Evolutionary conservation across 2,329 filamentous ascomycete genomes (phyloP), one percentile per base, ranked within the genome.

Genomic region (Neocatenulostroma microsporum): DNA sequence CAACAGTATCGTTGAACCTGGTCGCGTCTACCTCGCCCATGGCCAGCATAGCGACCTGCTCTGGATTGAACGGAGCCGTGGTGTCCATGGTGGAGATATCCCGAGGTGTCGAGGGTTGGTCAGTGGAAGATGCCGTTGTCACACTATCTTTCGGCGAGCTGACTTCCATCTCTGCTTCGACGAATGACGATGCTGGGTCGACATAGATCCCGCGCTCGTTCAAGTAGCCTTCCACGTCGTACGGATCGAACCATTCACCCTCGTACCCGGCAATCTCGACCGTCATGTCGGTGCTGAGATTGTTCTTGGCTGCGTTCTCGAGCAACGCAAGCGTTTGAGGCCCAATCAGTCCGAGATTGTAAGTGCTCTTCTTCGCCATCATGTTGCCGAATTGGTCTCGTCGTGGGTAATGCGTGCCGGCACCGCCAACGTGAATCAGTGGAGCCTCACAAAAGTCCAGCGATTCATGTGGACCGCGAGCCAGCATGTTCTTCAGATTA

Each of bases 151-250:
- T n/a, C 9, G 27, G 27, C 11, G 14, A 30, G 27, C 36, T 24
- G 13, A 31, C 36, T 11, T 73, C 67, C 15, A 82, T 59, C 32
- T 81, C 70, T 7, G 73, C 72, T 31, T 73, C 71, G 2, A 82
- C 66, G 37, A 73, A 78, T 13, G 82, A 78, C 8, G 72, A 67
- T 8, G 68, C 64, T 0, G 73, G 69, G 23, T 24, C 23, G 34
- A 87, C 76, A 30, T 66, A 56, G 20, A 86, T 73, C 4, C 78
- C 78, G 20, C 73, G 72, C 33, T 73, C 68, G 26, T 70, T 71
- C 3, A 93, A 63, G 53, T 87, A 91, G 10, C 74, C 69, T 57
- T 91, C 82, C 0, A 87, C 78, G 55, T 91, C 85, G 41, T 84
- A 73, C 0, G 78, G 64, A 52, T 91, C 84, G 48, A 82, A 84